Evolutionary conservation across 371 early-diverging fungal genomes (phyloP), one percentile per base, ranked within the genome.

Genomic region (Rhizopus arrhizus): DNA sequence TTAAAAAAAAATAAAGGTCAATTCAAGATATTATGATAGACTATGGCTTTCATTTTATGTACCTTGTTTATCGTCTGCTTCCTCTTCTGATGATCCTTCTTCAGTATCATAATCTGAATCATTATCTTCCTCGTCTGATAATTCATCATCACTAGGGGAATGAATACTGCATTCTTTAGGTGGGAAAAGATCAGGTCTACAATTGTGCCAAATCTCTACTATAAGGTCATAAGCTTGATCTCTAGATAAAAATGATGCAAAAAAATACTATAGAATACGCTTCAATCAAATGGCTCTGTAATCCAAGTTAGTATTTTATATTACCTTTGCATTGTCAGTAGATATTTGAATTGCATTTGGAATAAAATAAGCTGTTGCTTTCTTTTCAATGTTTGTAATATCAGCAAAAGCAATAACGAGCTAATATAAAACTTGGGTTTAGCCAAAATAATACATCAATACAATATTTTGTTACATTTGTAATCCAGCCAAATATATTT

Each of bases 401-500:
- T 95, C 92, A 33, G 84, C 81, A 63, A 95, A 88, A 2, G 88
- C 85, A 53, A 96, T 90, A 2, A 93, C 89, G 49, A 96, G 65
- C 88, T 91, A 56, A 15, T 22, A 45, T 22, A 31, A 42, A 28
- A 8, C 49, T 16, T 47, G 5, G 36, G 31, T 15, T 45, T 15
- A 58, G 28, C 29, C 42, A 11, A 54, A 41, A 31, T 3, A 48
- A 43, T n/a, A 43, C 12, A 16, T 48, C 10, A 49, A 43, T 5
- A 22, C 16, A n/a, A 29, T 9, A n/a, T 22, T 8, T 54, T 29
- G 73, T 68, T 82, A 91, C 88, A 62, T 89, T 89, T 28, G 92
- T 96, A 36, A 96, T 87, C 90, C 95, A 96, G n/a, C 98, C 96
- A 73, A 97, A 91, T 56, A 97, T 95, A 68, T 94, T 96, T 57